phyloP scores from a whole-genome alignment of 495 filamentous ascomycete genomes.

The Patellaria atrata region DNA sequence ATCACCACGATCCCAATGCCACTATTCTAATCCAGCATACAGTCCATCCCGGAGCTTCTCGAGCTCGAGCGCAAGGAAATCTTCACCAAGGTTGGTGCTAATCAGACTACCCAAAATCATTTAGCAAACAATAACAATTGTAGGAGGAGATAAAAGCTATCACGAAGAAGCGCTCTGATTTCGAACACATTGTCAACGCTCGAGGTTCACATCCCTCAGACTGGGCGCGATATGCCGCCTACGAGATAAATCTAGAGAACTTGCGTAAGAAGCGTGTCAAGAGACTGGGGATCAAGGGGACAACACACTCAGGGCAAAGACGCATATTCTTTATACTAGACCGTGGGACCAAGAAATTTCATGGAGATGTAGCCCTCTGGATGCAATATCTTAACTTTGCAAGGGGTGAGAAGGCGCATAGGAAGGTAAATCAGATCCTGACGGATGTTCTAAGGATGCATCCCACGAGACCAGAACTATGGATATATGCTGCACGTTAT shows the following conservation, averaged over 20 bases:
- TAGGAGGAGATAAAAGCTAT: conserved; percentile 81
- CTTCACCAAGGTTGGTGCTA: conserved; percentile 51
- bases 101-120: not conserved
- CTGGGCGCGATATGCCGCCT: conserved; percentile 74
- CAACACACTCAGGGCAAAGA: conserved; percentile 52
- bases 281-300: conserved; percentile 55
- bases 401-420: conserved; percentile 56
- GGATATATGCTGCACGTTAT: conserved; percentile 71
- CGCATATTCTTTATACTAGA: conserved; percentile 82
- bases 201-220: conserved; percentile 59
- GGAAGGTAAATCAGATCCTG: conserved; percentile 64
- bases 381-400: conserved; percentile 80
- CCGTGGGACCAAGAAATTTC: conserved; percentile 72
- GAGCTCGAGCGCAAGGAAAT: conserved; percentile 80
- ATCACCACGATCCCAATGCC: no score
- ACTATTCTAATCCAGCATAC: no score
- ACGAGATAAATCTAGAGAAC: conserved; percentile 78
- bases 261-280: conserved; percentile 70
- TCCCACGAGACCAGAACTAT: conserved; percentile 68
- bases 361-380: conserved; percentile 74
- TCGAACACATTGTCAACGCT: conserved; percentile 78
- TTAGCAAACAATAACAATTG: conserved; percentile 8
- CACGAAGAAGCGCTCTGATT: conserved; percentile 77
- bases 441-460: conserved; percentile 69
- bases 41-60: conserved; percentile 77